Evolutionary conservation across 768 basidiomycete genomes (phyloP).

Genomic region (Psilocybe tampanensis): DNA sequence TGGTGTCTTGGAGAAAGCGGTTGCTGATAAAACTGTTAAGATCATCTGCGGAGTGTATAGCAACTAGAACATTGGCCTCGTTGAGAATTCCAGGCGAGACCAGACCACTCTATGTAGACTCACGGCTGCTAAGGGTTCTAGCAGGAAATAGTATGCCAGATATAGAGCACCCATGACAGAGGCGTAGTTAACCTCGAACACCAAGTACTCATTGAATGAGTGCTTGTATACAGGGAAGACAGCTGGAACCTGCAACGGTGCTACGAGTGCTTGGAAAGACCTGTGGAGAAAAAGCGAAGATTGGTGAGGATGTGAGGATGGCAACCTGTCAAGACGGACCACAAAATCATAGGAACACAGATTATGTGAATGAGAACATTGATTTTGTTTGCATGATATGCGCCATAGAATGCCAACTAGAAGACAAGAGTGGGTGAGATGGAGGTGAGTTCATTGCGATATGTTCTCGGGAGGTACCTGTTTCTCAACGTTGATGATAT

Average conservation of each 20-base stretch:
- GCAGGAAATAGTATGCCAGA: conserved; percentile 72
- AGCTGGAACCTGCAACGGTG: conserved; percentile 51
- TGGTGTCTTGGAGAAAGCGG: conserved; percentile 57
- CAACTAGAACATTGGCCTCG: conserved; percentile 42
- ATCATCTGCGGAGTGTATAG: conserved; percentile 79
- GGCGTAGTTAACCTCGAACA: conserved; percentile 71
- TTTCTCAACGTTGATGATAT: conserved; percentile 66
- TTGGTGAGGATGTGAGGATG: neutral
- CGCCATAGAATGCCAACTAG: conserved; percentile 90
- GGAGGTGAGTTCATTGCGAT: neutral
- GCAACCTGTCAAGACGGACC: conserved; percentile 44
- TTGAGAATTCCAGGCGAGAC: conserved; percentile 3
- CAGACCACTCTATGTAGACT: conserved; percentile 29
- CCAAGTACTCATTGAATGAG: conserved; percentile 60
- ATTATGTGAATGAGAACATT: conserved; percentile 87
- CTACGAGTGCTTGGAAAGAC: conserved; percentile 60
- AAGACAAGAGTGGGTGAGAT: conserved; percentile 5
- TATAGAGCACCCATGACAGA: conserved; percentile 62
- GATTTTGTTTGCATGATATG: conserved; percentile 83
- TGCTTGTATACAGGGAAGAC: conserved; percentile 57
- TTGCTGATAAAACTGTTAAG: conserved; percentile 69
- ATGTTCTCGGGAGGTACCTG: conserved; percentile 47
- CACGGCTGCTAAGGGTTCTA: conserved; percentile 88
- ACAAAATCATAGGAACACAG: conserved; percentile 83
- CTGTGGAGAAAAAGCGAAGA: conserved; percentile 33